A percentile compares a stretch with the other conserved stretches of the same genome.
phyloP scores from a whole-genome alignment of 257 asterid species.

The Eustoma russellianum region DNA sequence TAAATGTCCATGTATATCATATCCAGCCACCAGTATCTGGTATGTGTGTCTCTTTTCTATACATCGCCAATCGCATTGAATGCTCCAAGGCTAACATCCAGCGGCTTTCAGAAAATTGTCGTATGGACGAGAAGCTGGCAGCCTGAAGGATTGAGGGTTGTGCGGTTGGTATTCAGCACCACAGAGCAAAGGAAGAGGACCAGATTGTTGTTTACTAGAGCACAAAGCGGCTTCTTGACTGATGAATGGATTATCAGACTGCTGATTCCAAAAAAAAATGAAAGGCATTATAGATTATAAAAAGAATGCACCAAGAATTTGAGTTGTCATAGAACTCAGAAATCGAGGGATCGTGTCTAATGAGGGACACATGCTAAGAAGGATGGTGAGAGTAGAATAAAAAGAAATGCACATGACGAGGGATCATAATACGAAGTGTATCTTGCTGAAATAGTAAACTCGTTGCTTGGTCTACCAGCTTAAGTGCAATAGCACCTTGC shows the following conservation, averaged over 20 bases:
- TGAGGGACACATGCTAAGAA: no score
- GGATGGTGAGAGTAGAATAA: no score
- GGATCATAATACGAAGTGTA: no score
- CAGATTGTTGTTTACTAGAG: constrained; percentile 16
- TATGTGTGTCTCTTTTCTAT: constrained; percentile 2
- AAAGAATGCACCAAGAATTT: no score
- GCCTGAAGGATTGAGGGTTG: constrained; percentile 14
- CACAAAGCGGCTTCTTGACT: constrained; percentile 23
- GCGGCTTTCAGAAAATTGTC: constrained; percentile 18
- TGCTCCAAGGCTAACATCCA: constrained; percentile 26
- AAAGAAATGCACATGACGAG: no score
- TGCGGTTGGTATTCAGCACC: constrained; percentile 50
- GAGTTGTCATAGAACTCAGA: no score
- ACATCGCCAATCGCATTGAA: background rate
- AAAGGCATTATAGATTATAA: background rate
- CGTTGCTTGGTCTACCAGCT: no score
- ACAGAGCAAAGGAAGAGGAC: constrained; percentile 25
- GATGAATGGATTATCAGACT: constrained; percentile 40
- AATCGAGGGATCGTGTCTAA: no score
- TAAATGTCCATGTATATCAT: background rate
- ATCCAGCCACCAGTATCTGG: background rate
- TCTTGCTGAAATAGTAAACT: no score
- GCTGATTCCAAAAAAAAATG: constrained; percentile 14
- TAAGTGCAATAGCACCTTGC: no score
- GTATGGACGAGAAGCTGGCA: constrained; percentile 14